Evolutionary conservation across 2,329 filamentous ascomycete genomes (phyloP), one percentile per base, ranked within the genome.

Genomic region (Sphaceloma murrayae): DNA sequence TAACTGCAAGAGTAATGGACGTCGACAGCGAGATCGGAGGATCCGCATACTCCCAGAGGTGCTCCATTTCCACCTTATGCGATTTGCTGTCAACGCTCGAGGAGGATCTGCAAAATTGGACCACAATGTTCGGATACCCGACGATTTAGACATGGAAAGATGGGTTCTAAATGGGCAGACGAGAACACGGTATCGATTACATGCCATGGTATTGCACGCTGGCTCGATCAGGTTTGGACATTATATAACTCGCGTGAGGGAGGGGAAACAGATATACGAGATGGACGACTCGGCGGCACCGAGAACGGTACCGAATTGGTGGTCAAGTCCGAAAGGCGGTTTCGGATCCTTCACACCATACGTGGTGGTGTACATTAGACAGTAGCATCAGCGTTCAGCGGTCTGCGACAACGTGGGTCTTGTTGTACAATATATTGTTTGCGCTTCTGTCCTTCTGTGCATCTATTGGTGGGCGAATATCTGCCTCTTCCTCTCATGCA

Each of bases 401-500:
- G n/a, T n/a, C n/a, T n/a, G 30, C 31, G 33, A 45, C 16, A 45
- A 17, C 31, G 19, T 16, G 26, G 22, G 36, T 19, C 36, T 27
- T 43, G n/a, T 43, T 43, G 40, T 43, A 34, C 27, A 43, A 27
- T 39, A 32, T 38, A n/a, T 31, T 21, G 27, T 21, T 19, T 46
- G 42, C 21, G 44, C 45, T 30, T 29, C 8, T n/a, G 32, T 11
- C 32, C n/a, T 36, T 14, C 21, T 24, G 29, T 29, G 22, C 39
- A 22, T 16, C 16, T 36, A 45, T 13, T 48, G 48, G 33, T 60
- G 56, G 30, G 58, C 58, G 42, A 56, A 62, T 46, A 63, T 70
- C 56, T 71, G 67, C 58, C 57, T 58, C 54, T 63, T 65, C 51
- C 67, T 63, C 53, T 68, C 56, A 59, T 72, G 69, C 38, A 72